Conservation (phyloP, 345 rosid species). For the Pugionium cornutum region DNA sequence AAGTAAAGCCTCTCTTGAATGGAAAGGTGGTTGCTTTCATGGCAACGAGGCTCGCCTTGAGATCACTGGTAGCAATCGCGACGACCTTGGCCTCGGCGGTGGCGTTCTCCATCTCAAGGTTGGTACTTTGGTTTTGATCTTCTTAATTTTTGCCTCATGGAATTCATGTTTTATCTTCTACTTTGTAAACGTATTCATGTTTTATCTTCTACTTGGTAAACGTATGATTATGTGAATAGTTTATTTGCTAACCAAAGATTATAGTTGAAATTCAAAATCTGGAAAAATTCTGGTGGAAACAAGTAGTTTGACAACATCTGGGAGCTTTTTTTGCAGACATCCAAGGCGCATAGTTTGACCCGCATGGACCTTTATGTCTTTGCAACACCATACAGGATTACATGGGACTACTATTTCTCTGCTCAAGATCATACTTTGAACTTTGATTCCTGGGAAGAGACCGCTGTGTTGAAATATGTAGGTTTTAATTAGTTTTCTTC, state of each 20-base stretch:
- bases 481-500: slow-evolving; percentile 21
- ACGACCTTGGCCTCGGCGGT: slow-evolving; percentile 67
- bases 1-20: slow-evolving; percentile 53
- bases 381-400: slow-evolving; percentile 93
- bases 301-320: not conserved
- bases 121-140: slow-evolving; percentile 3
- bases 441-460: slow-evolving; percentile 89
- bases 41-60: slow-evolving; percentile 79
- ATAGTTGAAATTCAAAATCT: no score
- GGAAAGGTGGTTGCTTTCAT: slow-evolving; percentile 94
- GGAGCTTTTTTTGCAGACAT: slow-evolving; percentile 54
- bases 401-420: slow-evolving; percentile 95
- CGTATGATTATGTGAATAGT: no score
- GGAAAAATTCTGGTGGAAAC: not conserved
- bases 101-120: slow-evolving; percentile 84
- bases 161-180: not conserved
- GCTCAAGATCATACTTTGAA: slow-evolving; percentile 77
- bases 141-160: no score
- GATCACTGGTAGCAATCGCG: slow-evolving; percentile 60
- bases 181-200: no score
- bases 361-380: slow-evolving; percentile 97
- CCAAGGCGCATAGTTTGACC: slow-evolving; percentile 87
- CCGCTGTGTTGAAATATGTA: slow-evolving; percentile 89
- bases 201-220: no score
- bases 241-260: no score